Evolutionary conservation across 1,284 basidiomycete genomes (phyloP), one percentile per base, ranked within the genome.

Genomic region (Stygiomarasmius scandens): DNA sequence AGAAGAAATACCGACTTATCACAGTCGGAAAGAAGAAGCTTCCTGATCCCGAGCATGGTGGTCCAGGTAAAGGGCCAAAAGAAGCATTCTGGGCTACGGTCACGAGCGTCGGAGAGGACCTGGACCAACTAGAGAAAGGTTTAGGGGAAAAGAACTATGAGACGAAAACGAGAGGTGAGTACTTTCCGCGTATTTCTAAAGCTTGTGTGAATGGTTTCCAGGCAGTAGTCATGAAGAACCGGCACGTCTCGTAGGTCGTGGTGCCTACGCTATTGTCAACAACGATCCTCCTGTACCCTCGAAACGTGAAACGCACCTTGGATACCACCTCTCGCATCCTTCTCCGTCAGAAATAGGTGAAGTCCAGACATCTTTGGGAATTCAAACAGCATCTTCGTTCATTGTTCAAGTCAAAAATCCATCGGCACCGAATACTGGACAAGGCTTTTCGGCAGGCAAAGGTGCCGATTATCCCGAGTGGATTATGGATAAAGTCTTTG

Each of bases 251-350:
- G 85, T 79, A 1, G 86, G 79, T 0, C 72, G 84, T 22, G 86
- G 87, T 0, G 84, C 79, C 27, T 89, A 90, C 64, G 83, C 82
- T 22, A 79, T 89, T 34, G 84, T 83, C 25, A 85, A 84, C 64
- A 73, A 74, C 29, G 71, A 78, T n/a, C 73, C 77, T 0, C 60
- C 66, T 0, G 74, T 71, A 2, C 79, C 76, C 0, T 84, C 82
- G 1, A 66, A 75, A 55, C 71, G 78, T 36, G 72, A 74, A 55
- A 86, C 84, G 0, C 81, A 85, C 65, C 73, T 87, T 25, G 85
- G 81, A 0, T 87, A 85, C 66, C 72, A 80, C 55, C 71, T 87
- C 29, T 82, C 84, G 1, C 81, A 87, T 58, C 85, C 85, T 0
- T 68, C 68, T 24, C 38, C 38, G 16, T 41, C 38, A 5, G 69